Percentiles rank a stretch among this genome's conserved stretches.
Evolutionary conservation across 2,329 filamentous ascomycete species (phyloP).

Genomic region (Lithohypha guttulata): DNA sequence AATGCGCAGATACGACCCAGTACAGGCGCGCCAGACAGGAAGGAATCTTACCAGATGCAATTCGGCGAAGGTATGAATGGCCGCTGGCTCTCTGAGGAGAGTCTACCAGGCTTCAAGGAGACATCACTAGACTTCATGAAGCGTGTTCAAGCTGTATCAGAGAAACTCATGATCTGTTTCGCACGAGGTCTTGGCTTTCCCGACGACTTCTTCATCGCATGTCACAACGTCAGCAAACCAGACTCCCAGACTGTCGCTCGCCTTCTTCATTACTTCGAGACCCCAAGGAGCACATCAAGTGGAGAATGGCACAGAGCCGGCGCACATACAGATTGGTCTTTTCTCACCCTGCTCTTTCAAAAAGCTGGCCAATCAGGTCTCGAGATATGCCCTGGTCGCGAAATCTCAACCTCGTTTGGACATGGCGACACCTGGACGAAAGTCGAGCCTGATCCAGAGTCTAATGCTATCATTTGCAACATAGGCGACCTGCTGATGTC

Average conservation of each 20-base stretch:
- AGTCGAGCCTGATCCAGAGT: conserved; percentile 38
- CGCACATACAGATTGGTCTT: conserved; percentile 54
- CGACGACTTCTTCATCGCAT: conserved; percentile 46
- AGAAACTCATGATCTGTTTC: conserved; percentile 49
- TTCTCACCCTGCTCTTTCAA: conserved; percentile 54
- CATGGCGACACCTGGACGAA: conserved; percentile 53
- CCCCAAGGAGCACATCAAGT: conserved; percentile 28
- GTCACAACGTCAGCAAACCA: conserved; percentile 40
- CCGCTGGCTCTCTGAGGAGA: conserved; percentile 41
- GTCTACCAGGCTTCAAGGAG: conserved; percentile 40
- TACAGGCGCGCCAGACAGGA: conserved; percentile 48
- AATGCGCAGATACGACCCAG: conserved; percentile 48
- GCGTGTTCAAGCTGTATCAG: conserved; percentile 41
- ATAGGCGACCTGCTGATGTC: conserved; percentile 56
- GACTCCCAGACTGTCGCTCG: conserved; percentile 47
- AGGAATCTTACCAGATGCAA: conserved; percentile 54
- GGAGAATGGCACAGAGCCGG: conserved; percentile 48
- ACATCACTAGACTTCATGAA: conserved; percentile 44
- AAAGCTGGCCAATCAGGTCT: conserved; percentile 49
- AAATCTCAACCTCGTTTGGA: conserved; percentile 49
- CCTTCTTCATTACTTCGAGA: conserved; percentile 47
- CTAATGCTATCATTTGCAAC: conserved; percentile 51
- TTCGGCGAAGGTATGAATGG: conserved; percentile 46
- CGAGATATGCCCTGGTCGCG: conserved; percentile 55
- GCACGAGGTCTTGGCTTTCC: conserved; percentile 47